phyloP scores from a whole-genome alignment of 2,329 filamentous ascomycete genomes.

The Neonectria faginata region DNA sequence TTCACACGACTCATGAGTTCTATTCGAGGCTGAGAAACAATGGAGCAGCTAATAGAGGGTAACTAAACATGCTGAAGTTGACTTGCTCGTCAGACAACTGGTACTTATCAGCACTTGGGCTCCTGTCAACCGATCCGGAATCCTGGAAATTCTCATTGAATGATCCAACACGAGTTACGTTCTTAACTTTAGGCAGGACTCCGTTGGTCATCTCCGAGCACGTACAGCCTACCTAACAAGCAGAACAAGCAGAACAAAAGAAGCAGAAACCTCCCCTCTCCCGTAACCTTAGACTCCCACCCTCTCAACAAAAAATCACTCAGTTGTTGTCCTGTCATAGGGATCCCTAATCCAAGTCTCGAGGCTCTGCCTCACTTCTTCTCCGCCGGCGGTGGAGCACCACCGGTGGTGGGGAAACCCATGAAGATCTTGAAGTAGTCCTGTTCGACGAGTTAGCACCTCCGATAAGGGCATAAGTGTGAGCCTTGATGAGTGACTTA shows the following conservation, averaged over 20 bases:
- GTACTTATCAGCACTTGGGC: neutral
- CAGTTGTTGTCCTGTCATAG: neutral
- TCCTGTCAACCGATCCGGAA: neutral
- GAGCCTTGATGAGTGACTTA: slow-evolving; percentile 51
- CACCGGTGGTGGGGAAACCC: slow-evolving; percentile 86
- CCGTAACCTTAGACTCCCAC: neutral
- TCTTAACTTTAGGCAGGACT: neutral
- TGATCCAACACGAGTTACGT: neutral
- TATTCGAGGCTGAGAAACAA: slow-evolving; percentile 2
- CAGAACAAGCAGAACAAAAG: neutral
- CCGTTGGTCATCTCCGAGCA: neutral
- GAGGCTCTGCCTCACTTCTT: slow-evolving; percentile 51
- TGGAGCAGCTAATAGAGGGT: neutral
- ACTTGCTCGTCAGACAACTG: neutral
- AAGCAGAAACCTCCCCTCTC: neutral
- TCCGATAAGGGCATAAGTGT: neutral
- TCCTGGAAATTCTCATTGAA: neutral
- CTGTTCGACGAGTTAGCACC: slow-evolving; percentile 51
- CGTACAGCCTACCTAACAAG: neutral
- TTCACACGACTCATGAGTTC: neutral
- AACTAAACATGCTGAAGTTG: neutral
- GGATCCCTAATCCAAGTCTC: neutral
- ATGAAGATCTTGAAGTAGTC: slow-evolving; percentile 93
- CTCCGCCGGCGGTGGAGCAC: slow-evolving; percentile 67
- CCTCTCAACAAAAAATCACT: neutral